A percentile compares a stretch with the other conserved stretches of the same genome.
Evolutionary conservation across 2,329 filamentous ascomycete genomes (phyloP).

Genomic region (Juglanconis sp.): DNA sequence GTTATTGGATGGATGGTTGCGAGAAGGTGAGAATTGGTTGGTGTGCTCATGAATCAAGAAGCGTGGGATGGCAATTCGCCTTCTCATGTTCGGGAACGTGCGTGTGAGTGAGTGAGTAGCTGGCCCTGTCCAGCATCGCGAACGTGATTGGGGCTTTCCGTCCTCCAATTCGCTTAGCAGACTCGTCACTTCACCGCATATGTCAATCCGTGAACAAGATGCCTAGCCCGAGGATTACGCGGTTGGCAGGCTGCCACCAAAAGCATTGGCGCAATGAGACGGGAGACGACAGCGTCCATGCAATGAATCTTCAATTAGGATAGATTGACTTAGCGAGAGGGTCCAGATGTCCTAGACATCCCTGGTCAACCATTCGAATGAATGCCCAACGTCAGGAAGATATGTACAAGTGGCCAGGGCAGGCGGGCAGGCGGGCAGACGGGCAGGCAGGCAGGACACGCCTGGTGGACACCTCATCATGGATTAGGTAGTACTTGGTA

Average conservation of each 20-base stretch:
- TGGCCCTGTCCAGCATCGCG: neutral
- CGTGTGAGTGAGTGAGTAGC: neutral
- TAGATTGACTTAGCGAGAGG: slow-evolving; percentile 1
- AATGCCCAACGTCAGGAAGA: neutral
- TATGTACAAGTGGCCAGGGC: neutral
- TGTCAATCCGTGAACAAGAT: neutral
- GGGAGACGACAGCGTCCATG: neutral
- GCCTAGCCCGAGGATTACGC: neutral
- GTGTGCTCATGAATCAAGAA: neutral
- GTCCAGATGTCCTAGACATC: too few relatives aligned
- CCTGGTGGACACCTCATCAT: neutral
- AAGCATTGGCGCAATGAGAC: neutral
- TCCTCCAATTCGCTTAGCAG: neutral
- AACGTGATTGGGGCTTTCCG: neutral
- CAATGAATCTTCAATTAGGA: slow-evolving; percentile 9
- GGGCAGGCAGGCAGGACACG: too few relatives aligned
- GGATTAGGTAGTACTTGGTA: neutral
- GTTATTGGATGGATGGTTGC: slow-evolving; percentile 5
- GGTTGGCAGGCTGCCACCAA: neutral
- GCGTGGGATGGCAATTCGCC: neutral
- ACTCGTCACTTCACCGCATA: neutral
- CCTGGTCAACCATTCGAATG: too few relatives aligned
- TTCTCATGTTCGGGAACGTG: neutral
- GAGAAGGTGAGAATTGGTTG: neutral
- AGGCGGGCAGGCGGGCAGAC: too few relatives aligned